Evolutionary conservation across 208 protist species (phyloP).

Genomic region (Crithidia thermophila): DNA sequence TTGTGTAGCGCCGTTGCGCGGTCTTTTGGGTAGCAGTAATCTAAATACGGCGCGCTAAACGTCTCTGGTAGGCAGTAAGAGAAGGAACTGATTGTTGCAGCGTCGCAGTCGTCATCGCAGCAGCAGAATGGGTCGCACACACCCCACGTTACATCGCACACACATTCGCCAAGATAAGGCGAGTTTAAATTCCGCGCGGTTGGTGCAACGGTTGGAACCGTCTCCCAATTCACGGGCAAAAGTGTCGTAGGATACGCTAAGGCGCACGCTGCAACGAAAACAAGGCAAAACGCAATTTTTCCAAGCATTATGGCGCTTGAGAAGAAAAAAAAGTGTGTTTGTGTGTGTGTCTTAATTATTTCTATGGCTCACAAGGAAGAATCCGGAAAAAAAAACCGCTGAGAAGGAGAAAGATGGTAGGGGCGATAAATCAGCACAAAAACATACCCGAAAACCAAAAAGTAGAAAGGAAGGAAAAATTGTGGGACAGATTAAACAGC

Average conservation of each 20-base stretch:
- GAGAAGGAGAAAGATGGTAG: no score
- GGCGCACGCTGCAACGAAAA: slow-evolving; percentile 9
- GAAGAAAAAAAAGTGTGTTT: neutral
- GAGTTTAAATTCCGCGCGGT: slow-evolving; percentile 62
- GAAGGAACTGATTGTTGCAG: slow-evolving; percentile 37
- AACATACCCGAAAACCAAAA: no score
- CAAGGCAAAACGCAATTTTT: slow-evolving; percentile 2
- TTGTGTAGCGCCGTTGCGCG: slow-evolving; percentile 35
- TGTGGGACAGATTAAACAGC: no score
- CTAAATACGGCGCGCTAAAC: slow-evolving; percentile 47
- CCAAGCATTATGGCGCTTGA: no score
- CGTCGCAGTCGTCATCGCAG: slow-evolving; percentile 70
- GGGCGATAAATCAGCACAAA: no score
- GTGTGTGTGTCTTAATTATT: neutral
- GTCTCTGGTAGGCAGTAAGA: slow-evolving; percentile 58
- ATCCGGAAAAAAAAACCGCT: slow-evolving; percentile 8
- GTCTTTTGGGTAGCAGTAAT: slow-evolving; percentile 58
- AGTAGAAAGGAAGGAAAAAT: no score
- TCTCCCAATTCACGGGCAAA: slow-evolving; percentile 46
- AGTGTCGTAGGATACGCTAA: slow-evolving; percentile 37
- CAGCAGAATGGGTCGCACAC: slow-evolving; percentile 81
- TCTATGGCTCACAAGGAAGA: slow-evolving; percentile 1
- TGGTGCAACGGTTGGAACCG: slow-evolving; percentile 33
- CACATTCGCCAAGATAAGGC: slow-evolving; percentile 74
- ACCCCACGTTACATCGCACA: slow-evolving; percentile 71